Conservation (phyloP, 2,329 filamentous ascomycete species). For the Cladosporium sp. region DNA sequence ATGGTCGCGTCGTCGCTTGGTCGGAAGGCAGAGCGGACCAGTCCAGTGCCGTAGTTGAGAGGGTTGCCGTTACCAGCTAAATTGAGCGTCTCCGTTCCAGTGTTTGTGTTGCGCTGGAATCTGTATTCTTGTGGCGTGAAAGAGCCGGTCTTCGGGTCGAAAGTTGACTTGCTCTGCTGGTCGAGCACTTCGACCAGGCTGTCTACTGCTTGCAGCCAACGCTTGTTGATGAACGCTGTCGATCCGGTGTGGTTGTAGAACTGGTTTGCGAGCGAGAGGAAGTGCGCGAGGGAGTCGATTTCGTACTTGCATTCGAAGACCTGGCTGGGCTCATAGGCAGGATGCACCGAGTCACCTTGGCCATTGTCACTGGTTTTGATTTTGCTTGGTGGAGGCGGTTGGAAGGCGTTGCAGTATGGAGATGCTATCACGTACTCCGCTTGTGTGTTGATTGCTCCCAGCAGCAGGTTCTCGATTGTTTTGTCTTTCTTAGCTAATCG, state of each 20-base stretch:
- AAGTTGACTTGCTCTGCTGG: slow-evolving; percentile 76
- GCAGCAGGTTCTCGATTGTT: slow-evolving; percentile 71
- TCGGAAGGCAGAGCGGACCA: slow-evolving; percentile 87
- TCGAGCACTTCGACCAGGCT: slow-evolving; percentile 70
- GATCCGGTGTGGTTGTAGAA: slow-evolving; percentile 78
- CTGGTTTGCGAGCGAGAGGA: slow-evolving; percentile 79
- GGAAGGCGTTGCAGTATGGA: slow-evolving; percentile 98
- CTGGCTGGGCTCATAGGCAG: slow-evolving; percentile 72
- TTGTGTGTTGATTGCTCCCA: slow-evolving; percentile 95
- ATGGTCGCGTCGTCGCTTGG: slow-evolving; percentile 95
- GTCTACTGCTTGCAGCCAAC: slow-evolving; percentile 76
- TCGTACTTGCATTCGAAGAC: slow-evolving; percentile 99
- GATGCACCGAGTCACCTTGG: slow-evolving; percentile 80
- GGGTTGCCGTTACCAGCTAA: slow-evolving; percentile 86
- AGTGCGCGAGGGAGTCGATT: slow-evolving; percentile 89
- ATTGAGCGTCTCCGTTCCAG: slow-evolving; percentile 85
- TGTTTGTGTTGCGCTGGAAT: slow-evolving; percentile 74
- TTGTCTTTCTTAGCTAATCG: slow-evolving; percentile 75
- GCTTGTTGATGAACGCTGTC: slow-evolving; percentile 68
- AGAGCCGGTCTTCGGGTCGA: slow-evolving; percentile 61
- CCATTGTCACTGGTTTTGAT: slow-evolving; percentile 70
- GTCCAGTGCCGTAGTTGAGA: slow-evolving; percentile 73
- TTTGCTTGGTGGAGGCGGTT: slow-evolving; percentile 81
- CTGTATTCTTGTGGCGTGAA: slow-evolving; percentile 76
- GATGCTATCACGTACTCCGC: slow-evolving; percentile 90